These are phyloP conservation scores for Colletotrichum viniferum DNA, from an alignment of 2,329 filamentous ascomycete genomes.

Conservation along the genomic window DNA sequence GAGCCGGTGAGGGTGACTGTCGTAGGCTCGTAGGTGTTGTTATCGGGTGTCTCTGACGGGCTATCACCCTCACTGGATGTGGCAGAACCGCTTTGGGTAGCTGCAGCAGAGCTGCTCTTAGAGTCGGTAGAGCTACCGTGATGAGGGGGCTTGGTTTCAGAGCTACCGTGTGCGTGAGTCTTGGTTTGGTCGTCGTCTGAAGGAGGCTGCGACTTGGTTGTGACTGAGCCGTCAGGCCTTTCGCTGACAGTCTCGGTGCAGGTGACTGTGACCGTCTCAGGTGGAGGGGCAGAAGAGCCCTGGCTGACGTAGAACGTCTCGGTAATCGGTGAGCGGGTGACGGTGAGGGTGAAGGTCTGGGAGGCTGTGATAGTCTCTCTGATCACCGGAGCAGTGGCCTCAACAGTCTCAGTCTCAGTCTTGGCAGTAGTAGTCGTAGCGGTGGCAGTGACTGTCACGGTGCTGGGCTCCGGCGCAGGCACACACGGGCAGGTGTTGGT, in stretches of 20 bases:
- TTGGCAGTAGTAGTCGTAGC: conserved; percentile 22
- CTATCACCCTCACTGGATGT: neutral
- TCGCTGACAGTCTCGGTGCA: conserved; percentile 11
- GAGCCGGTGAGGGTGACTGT: neutral
- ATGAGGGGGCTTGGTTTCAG: neutral
- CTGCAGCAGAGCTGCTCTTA: neutral
- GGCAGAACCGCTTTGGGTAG: neutral
- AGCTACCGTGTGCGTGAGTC: neutral
- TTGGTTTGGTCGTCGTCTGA: neutral
- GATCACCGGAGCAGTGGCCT: conserved; percentile 16
- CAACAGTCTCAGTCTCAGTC: conserved; percentile 28
- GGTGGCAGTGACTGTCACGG: conserved; percentile 24
- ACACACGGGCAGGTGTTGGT: conserved; percentile 16
- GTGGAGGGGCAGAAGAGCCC: neutral
- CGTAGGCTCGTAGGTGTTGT: neutral
- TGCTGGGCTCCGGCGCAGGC: conserved; percentile 14
- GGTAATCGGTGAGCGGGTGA: neutral
- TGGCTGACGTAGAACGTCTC: conserved; percentile 1
- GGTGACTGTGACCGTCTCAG: conserved; percentile 7
- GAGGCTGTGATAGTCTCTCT: conserved; percentile 26
- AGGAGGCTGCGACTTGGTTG: conserved; percentile 1
- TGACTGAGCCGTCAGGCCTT: neutral
- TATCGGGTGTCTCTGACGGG: neutral
- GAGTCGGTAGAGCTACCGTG: neutral
- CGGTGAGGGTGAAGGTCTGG: conserved; percentile 15